Evolutionary conservation across 2,329 filamentous ascomycete species (phyloP).

Genomic region (Fusarium veterinarium): DNA sequence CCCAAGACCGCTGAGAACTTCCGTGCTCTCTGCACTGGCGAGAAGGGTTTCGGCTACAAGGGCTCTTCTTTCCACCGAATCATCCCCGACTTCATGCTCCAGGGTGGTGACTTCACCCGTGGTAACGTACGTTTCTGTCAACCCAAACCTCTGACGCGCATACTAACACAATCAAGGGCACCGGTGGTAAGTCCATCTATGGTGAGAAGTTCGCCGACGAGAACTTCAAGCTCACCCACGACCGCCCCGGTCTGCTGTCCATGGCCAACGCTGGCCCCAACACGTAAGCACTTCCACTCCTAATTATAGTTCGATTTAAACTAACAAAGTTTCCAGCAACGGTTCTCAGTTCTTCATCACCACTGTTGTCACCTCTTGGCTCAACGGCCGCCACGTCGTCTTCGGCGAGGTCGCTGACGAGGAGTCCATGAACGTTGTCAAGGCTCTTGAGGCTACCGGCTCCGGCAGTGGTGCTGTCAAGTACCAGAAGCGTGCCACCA

Average conservation of each 20-base stretch:
- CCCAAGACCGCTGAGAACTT: conserved; percentile 92
- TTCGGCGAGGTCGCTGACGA: conserved; percentile 77
- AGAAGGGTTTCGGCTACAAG: conserved; percentile 86
- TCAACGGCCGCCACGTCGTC: conserved; percentile 85
- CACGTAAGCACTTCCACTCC: conserved; percentile 69
- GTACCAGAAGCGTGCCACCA: conserved; percentile 71
- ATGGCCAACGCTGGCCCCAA: conserved; percentile 97
- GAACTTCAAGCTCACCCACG: conserved; percentile 86
- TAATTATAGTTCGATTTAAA: not conserved
- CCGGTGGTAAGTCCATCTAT: conserved; percentile 94
- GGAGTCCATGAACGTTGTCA: conserved; percentile 64
- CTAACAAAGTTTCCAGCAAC: conserved; percentile 72
- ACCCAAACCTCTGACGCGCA: not conserved
- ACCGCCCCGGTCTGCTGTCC: conserved; percentile 81
- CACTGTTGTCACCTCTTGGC: conserved; percentile 88
- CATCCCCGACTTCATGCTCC: conserved; percentile 94
- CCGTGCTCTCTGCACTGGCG: conserved; percentile 81
- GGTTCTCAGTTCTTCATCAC: conserved; percentile 99
- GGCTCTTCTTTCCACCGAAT: conserved; percentile 91
- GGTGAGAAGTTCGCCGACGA: conserved; percentile 94
- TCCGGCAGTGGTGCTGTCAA: conserved; percentile 65
- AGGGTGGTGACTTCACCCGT: conserved; percentile 95
- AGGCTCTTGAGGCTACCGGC: conserved; percentile 71
- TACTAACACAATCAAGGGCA: conserved; percentile 69
- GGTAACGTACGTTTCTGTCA: conserved; percentile 75